Evolutionary conservation across 495 filamentous ascomycete genomes (phyloP).

Genomic region (Penicillium antarcticum): DNA sequence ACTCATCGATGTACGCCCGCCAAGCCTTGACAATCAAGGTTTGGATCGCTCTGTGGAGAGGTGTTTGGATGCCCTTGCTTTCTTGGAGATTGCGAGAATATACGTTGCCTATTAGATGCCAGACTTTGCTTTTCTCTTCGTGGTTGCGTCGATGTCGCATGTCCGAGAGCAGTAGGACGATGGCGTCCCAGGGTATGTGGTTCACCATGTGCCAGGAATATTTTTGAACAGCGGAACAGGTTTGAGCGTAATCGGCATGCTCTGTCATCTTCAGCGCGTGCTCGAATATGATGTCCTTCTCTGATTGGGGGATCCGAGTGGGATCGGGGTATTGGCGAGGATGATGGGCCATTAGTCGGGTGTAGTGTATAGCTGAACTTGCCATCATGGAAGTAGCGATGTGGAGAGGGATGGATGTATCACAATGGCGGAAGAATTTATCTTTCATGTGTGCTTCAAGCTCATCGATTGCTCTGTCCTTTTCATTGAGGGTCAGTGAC

Average conservation of each 20-base stretch:
- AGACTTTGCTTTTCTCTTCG: conserved; percentile 28
- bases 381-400: conserved; percentile 48
- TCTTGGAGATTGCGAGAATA: conserved; percentile 24
- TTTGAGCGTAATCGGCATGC: conserved; percentile 27
- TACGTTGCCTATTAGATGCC: conserved; percentile 30
- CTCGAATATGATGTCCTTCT: conserved; percentile 38
- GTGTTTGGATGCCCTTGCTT: conserved; percentile 12
- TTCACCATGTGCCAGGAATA: conserved; percentile 36
- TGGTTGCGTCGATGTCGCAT: conserved; percentile 29
- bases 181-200: conserved; percentile 40
- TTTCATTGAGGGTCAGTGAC: conserved; percentile 41
- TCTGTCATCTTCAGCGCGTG: conserved; percentile 36
- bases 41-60: conserved; percentile 33
- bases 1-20: conserved; percentile 27
- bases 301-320: conserved; percentile 23
- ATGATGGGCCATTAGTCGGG: conserved; percentile 37
- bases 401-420: conserved; percentile 60
- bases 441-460: conserved; percentile 32
- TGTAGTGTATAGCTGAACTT: conserved; percentile 29
- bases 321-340: conserved; percentile 37
- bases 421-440: conserved; percentile 54
- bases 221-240: conserved; percentile 19
- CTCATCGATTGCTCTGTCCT: conserved; percentile 41
- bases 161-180: conserved; percentile 41
- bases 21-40: conserved; percentile 38